Base-by-base conservation (phyloP, 2,329 filamentous ascomycete genomes). In the Cladophialophora bantiana region DNA sequence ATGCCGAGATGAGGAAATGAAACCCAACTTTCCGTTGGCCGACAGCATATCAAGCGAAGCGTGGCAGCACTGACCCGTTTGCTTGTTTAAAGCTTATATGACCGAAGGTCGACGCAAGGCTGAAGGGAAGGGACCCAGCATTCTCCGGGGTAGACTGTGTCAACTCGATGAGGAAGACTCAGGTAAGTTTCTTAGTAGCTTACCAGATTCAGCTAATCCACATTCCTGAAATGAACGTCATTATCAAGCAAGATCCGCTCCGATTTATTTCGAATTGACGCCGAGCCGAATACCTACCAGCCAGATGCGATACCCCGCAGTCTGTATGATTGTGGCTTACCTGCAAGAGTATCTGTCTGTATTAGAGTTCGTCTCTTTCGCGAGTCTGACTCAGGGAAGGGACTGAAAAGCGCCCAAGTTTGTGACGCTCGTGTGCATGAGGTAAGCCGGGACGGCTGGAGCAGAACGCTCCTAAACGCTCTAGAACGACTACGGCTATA, bases 161-260 rank as follows among this genome's bases (percentile, higher is more conserved):
- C 26, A 26, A 26, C 26, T 26, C 26, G 26, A 26, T 26, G 26
- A 26, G 26, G 26, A 26, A 3, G 26, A 26, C 26, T 26, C 26
- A 26, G 26, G 26, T 3, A 26, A 26, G 26, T 26, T 26, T 3
- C 26, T 26, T 3, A n/a, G 40, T 42, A 4, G 10, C 40, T 2
- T 2, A 42, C 40, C 26, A 26, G 26, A 26, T 26, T 26, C 26
- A 26, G 26, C 26, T 26, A 26, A 26, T 26, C 26, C 26, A 26
- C 26, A 26, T 32, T 58, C 55, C 32, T n/a, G 36, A 58, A 58
- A 58, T 58, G 42, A 58, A 58, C 55, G 55, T 36, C 35, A 42
- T 58, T 58, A 58, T 42, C 34, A 58, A 58, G 55, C 55, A 58
- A 40, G 34, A 32, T 42, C 55, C 18, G 55, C 36, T 32, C 36